Conservation (phyloP, 805 yeast species). For the Saturnispora kantuleensis region DNA sequence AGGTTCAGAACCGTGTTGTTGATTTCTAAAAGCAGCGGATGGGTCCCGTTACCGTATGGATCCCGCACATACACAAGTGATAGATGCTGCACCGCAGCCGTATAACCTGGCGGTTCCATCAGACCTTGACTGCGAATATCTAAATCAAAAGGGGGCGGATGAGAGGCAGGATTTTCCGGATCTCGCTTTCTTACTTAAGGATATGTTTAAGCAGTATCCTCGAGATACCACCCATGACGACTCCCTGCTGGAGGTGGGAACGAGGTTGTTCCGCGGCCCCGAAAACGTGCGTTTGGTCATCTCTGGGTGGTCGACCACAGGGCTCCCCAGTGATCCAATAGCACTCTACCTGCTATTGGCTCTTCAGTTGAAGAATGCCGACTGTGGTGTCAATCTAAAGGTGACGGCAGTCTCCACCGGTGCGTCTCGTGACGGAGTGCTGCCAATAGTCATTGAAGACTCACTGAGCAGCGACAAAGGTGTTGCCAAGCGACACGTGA, state of each 20-base stretch:
- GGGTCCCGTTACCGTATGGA: neutral
- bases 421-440: slow-evolving; percentile 39
- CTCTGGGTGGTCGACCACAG: neutral
- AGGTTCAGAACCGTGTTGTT: slow-evolving; percentile 26
- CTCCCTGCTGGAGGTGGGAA: neutral
- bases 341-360: neutral
- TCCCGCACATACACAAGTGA: slow-evolving; percentile 16
- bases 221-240: neutral
- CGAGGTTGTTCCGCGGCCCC: neutral
- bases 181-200: neutral
- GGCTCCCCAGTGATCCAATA: slow-evolving; percentile 2
- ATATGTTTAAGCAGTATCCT: neutral
- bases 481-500: slow-evolving; percentile 1
- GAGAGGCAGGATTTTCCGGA: neutral
- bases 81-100: slow-evolving; percentile 21
- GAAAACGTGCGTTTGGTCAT: slow-evolving; percentile 4
- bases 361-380: neutral
- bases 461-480: slow-evolving; percentile 13
- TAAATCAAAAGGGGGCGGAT: neutral
- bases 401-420: slow-evolving; percentile 38
- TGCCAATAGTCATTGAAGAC: slow-evolving; percentile 52
- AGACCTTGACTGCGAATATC: neutral
- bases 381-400: neutral
- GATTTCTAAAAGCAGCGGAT: slow-evolving; percentile 23
- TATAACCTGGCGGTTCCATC: slow-evolving; percentile 16